Conservation (phyloP, 1,139 yeast species). For the Sugiyamaella novakii region DNA sequence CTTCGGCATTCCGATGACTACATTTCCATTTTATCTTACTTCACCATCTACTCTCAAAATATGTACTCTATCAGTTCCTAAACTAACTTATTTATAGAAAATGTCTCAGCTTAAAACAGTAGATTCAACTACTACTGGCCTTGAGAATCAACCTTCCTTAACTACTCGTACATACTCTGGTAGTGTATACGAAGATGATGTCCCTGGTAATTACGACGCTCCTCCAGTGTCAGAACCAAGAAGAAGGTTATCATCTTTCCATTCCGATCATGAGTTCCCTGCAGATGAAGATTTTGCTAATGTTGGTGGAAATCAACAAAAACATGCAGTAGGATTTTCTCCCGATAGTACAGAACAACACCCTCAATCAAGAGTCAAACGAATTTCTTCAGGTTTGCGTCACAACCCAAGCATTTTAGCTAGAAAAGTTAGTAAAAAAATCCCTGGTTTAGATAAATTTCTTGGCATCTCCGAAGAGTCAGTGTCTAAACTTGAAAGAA, state of each 20-base stretch:
- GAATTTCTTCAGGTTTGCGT: slow-evolving; percentile 17
- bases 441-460: slow-evolving; percentile 30
- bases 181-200: slow-evolving; percentile 14
- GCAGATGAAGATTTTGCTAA: slow-evolving; percentile 10
- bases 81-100: neutral
- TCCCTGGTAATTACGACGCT: neutral
- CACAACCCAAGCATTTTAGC: slow-evolving; percentile 18
- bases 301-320: neutral
- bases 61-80: too few species aligned
- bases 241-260: slow-evolving; percentile 6
- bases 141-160: slow-evolving; percentile 1
- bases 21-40: too few species aligned
- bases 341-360: neutral
- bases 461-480: slow-evolving; percentile 25
- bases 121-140: slow-evolving; percentile 7
- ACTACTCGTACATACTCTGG: slow-evolving; percentile 13
- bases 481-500: slow-evolving; percentile 24
- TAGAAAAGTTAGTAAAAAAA: slow-evolving; percentile 28
- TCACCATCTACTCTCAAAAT: too few species aligned
- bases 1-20: too few species aligned
- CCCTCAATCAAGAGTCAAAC: slow-evolving; percentile 9
- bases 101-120: slow-evolving; percentile 4
- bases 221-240: neutral
- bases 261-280: slow-evolving; percentile 9
- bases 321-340: slow-evolving; percentile 5